Base-by-base conservation (phyloP, 805 yeast species). In the Candida andamanensis region DNA sequence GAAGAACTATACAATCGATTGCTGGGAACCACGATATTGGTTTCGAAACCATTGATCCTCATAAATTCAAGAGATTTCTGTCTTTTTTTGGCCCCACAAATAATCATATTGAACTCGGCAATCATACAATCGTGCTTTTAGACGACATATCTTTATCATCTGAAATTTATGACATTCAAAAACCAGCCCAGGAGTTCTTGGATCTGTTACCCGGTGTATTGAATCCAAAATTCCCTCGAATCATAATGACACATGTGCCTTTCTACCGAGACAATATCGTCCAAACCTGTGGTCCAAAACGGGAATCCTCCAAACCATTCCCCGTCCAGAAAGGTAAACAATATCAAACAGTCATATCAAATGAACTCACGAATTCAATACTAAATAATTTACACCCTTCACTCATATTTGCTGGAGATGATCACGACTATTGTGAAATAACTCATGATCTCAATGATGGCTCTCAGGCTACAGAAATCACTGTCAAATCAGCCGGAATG, bases 21-120 rank as follows among this genome's bases (percentile, higher is more conserved):
- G 95, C 96, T 0, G 99, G 98, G 2, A 92, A 92, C 52, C 99
- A 92, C 54, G 99, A 92, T 52, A 85, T 94, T 42, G 99, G 99
- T 0, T 90, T 82, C 58, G 95, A 92, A 17, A 74, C 78, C 37
- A 76, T 92, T 11, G 65, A 76, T 12, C 66, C 69, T 16, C 56
- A 65, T 1, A 76, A 80, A 15, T 57, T 73, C 27, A 57, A 73
- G 21, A 60, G 97, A 43, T 92, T 89, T 56, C 59, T 71, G 24
- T 60, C 78, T 1, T 70, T 65, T 49, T 90, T 86, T 54, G 98
- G 97, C 2, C 76, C 75, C 24, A 62, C 92, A 1, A 74, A 74
- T 45, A 68, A 73, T 11, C 60, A 58, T 11, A 47, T 69, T 21
- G 68, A 72, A n/a, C 44, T 80, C 2, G 82, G 78, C 1, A 84